A percentile compares a stretch with the other conserved stretches of the same genome.
Evolutionary conservation across 208 protist species (phyloP).

Genomic region (Trypanosoma lewisi): DNA sequence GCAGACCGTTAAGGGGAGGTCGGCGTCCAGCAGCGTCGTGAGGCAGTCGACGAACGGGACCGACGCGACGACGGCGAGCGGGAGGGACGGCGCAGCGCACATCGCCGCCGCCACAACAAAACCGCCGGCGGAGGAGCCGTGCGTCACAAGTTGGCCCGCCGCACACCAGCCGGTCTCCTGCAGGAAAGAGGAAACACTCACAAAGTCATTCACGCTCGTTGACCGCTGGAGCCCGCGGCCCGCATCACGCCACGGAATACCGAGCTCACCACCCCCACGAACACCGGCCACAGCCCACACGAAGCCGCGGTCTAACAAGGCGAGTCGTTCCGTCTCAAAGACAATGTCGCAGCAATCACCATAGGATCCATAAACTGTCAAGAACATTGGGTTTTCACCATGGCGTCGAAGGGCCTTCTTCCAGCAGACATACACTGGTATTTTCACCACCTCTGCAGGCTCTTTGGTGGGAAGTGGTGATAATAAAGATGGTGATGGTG

Average conservation of each 20-base stretch:
- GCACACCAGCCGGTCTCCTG: conserved; percentile 44
- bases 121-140: conserved; percentile 82
- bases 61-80: conserved; percentile 40
- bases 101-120: conserved; percentile 73
- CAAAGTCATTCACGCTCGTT: conserved; percentile 84
- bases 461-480: conserved; percentile 23
- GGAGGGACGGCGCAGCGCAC: conserved; percentile 58
- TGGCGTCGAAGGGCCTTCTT: conserved; percentile 9
- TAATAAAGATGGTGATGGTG: background rate
- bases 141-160: conserved; percentile 34
- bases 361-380: conserved; percentile 80
- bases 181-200: conserved; percentile 59
- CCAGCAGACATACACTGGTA: conserved; percentile 60
- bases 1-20: conserved; percentile 68
- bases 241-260: conserved; percentile 62
- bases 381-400: conserved; percentile 36
- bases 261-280: conserved; percentile 89
- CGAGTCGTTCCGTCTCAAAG: conserved; percentile 54
- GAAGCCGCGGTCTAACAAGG: conserved; percentile 77
- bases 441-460: conserved; percentile 13
- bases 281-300: conserved; percentile 70
- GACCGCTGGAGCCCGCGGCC: conserved; percentile 50
- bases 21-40: conserved; percentile 70
- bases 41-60: conserved; percentile 92
- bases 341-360: conserved; percentile 58